Percentiles rank a stretch among this genome's conserved stretches.
Evolutionary conservation across 148 eudicot genomes (phyloP).

Genomic region (Rhododendron henanense): DNA sequence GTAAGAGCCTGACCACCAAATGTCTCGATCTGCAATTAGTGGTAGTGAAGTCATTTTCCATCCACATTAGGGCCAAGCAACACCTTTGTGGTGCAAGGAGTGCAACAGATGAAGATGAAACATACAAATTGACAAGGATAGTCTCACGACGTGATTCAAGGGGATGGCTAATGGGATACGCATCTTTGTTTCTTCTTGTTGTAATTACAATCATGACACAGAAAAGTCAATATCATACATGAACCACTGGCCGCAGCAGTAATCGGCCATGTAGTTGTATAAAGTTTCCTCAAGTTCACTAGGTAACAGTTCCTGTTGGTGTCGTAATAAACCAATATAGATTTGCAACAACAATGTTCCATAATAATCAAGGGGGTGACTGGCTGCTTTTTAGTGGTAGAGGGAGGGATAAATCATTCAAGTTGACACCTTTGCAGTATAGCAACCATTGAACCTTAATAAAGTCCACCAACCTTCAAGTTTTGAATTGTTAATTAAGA

Average conservation of each 20-base stretch:
- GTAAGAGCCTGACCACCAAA: conserved; percentile 75
- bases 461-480: not conserved
- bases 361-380: conserved; percentile 1
- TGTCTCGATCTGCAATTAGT: conserved; percentile 64
- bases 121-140: not conserved
- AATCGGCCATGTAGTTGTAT: not conserved
- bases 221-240: not conserved
- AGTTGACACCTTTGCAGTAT: not conserved
- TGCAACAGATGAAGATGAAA: not conserved
- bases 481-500: not conserved
- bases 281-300: not conserved
- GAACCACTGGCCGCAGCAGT: not conserved
- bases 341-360: not conserved
- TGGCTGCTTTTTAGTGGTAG: not conserved
- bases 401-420: not conserved
- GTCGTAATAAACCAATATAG: not conserved
- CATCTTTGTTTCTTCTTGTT: not conserved
- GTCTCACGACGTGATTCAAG: not conserved
- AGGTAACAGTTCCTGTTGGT: not conserved
- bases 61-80: not conserved
- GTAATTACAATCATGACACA: not conserved
- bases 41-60: not conserved
- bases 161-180: not conserved
- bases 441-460: not conserved
- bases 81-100: not conserved